Percentiles rank a stretch among this genome's conserved stretches.
phyloP scores from a whole-genome alignment of 805 yeast species.

The Priceomyces melissophilus region DNA sequence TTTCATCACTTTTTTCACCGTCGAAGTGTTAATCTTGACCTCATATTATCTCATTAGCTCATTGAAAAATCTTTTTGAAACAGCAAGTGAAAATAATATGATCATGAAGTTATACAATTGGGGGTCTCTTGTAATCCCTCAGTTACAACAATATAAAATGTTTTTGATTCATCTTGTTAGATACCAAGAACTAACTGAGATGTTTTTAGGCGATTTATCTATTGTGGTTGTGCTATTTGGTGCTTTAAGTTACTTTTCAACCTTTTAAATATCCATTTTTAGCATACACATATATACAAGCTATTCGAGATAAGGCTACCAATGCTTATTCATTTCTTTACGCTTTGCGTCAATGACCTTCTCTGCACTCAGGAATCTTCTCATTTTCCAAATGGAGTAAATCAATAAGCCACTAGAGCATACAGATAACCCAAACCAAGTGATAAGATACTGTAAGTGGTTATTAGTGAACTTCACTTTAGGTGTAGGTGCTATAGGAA shows the following conservation, averaged over 20 bases:
- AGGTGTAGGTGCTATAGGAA: slow-evolving; percentile 85
- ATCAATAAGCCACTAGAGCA: slow-evolving; percentile 66
- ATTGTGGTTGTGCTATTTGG: slow-evolving; percentile 39
- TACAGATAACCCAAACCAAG: slow-evolving; percentile 89
- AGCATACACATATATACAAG: not conserved
- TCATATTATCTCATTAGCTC: slow-evolving; percentile 29
- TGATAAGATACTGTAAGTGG: slow-evolving; percentile 86
- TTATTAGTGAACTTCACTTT: slow-evolving; percentile 79
- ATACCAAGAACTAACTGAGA: slow-evolving; percentile 36
- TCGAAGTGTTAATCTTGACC: slow-evolving; percentile 32
- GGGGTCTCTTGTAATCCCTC: slow-evolving; percentile 35
- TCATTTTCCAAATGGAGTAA: slow-evolving; percentile 28
- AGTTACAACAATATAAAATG: slow-evolving; percentile 24
- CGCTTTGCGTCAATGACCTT: slow-evolving; percentile 38
- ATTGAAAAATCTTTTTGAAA: slow-evolving; percentile 19
- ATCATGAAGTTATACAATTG: slow-evolving; percentile 27
- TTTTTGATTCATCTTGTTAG: slow-evolving; percentile 25
- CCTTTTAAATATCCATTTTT: not conserved
- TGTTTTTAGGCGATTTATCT: slow-evolving; percentile 35
- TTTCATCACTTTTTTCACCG: slow-evolving; percentile 24
- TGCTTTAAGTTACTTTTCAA: slow-evolving; percentile 19
- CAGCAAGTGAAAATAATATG: slow-evolving; percentile 22
- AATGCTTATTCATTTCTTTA: slow-evolving; percentile 30
- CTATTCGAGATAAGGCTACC: slow-evolving; percentile 1
- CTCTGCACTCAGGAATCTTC: slow-evolving; percentile 34